Evolutionary conservation across 495 filamentous ascomycete species (phyloP).

Genomic region (Penicillium daleae): DNA sequence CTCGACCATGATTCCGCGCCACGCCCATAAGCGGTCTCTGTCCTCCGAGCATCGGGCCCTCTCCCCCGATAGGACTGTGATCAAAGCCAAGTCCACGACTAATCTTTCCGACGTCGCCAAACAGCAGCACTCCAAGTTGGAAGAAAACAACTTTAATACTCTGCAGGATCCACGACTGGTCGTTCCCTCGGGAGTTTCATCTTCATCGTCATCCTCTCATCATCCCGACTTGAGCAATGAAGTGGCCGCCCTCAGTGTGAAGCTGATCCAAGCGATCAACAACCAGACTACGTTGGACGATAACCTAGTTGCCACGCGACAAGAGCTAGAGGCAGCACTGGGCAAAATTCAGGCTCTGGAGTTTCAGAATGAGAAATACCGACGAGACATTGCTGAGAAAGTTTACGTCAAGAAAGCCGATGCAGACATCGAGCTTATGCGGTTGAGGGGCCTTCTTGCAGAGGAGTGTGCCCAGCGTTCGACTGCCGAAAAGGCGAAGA

Average conservation of each 20-base stretch:
- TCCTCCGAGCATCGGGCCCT: slow-evolving; percentile 46
- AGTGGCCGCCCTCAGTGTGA: slow-evolving; percentile 88
- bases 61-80: slow-evolving; percentile 46
- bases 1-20: slow-evolving; percentile 51
- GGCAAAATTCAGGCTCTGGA: slow-evolving; percentile 71
- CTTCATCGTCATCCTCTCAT: slow-evolving; percentile 48
- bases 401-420: slow-evolving; percentile 71
- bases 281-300: slow-evolving; percentile 94
- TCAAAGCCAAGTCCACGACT: slow-evolving; percentile 50
- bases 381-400: slow-evolving; percentile 69
- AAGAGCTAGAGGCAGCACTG: slow-evolving; percentile 78
- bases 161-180: slow-evolving; percentile 54
- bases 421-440: slow-evolving; percentile 70
- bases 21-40: slow-evolving; percentile 47
- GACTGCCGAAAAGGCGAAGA: slow-evolving; percentile 70
- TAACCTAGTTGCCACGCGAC: slow-evolving; percentile 75
- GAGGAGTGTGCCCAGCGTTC: slow-evolving; percentile 64
- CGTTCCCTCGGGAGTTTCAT: slow-evolving; percentile 39
- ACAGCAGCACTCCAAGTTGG: slow-evolving; percentile 16
- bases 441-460: slow-evolving; percentile 65
- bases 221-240: slow-evolving; percentile 86
- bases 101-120: slow-evolving; percentile 39
- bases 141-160: slow-evolving; percentile 53
- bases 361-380: slow-evolving; percentile 66
- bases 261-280: slow-evolving; percentile 96